Evolutionary conservation across 768 basidiomycete genomes (phyloP).

Genomic region (Tephrocybe sp.): DNA sequence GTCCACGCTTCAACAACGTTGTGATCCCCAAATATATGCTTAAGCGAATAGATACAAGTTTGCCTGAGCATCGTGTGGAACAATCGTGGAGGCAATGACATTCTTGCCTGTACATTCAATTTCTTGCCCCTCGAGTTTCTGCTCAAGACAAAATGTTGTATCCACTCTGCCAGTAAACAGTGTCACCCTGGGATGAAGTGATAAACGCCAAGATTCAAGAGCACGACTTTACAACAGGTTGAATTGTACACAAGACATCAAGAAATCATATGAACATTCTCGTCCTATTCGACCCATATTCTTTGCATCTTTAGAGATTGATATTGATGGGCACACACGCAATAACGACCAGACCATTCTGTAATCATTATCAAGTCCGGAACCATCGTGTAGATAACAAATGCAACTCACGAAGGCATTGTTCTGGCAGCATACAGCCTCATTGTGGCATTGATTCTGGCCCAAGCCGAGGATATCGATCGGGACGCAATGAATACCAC

Average conservation of each 20-base stretch:
- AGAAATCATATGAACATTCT: background rate
- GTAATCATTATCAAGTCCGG: background rate
- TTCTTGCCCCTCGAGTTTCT: too few relatives aligned
- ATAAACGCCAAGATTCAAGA: too few relatives aligned
- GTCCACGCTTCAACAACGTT: slow-evolving; percentile 10
- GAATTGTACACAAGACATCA: too few relatives aligned
- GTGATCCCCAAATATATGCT: slow-evolving; percentile 5
- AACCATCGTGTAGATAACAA: background rate
- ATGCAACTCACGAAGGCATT: slow-evolving; percentile 25
- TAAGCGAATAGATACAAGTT: background rate
- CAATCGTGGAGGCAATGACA: background rate
- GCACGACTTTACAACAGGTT: too few relatives aligned
- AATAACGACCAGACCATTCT: slow-evolving; percentile 34
- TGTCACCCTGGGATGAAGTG: too few relatives aligned
- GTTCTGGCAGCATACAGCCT: slow-evolving; percentile 40
- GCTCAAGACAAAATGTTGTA: too few relatives aligned
- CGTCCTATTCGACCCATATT: background rate
- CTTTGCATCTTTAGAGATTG: slow-evolving; percentile 6
- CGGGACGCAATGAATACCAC: slow-evolving; percentile 31
- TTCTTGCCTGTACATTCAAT: too few relatives aligned
- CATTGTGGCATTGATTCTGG: slow-evolving; percentile 23
- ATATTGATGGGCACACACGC: slow-evolving; percentile 38
- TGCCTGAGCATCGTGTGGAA: background rate
- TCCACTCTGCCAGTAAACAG: too few relatives aligned
- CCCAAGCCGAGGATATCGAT: slow-evolving; percentile 25